Evolutionary conservation across 352 stramenopile species (phyloP).

Genomic region (Pythium folliculosum): DNA sequence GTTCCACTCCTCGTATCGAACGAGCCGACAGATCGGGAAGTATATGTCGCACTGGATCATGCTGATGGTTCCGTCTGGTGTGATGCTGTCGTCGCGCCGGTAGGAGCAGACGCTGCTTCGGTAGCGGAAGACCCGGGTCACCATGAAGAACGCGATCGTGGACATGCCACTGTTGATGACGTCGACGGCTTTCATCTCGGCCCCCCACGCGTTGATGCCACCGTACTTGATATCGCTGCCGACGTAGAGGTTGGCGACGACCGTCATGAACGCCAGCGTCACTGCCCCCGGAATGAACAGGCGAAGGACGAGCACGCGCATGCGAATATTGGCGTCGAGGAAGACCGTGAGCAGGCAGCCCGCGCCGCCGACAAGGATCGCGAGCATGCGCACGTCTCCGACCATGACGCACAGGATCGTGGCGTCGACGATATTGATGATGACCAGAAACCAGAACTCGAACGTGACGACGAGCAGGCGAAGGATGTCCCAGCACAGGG

Average conservation of each 20-base stretch:
- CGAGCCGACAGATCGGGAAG: constrained; percentile 18
- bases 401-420: constrained; percentile 5
- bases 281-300: constrained; percentile 14
- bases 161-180: constrained; percentile 1
- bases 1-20: constrained; percentile 17
- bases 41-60: constrained; percentile 18
- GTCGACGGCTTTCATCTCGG: constrained; percentile 5
- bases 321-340: constrained; percentile 25
- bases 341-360: constrained; percentile 15
- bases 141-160: constrained; percentile 22
- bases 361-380: neutral
- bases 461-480: constrained; percentile 6
- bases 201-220: neutral
- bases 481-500: constrained; percentile 20
- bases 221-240: neutral
- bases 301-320: constrained; percentile 13
- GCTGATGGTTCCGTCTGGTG: neutral
- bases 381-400: constrained; percentile 7
- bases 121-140: constrained; percentile 9
- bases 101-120: constrained; percentile 5
- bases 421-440: constrained; percentile 12
- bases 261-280: neutral
- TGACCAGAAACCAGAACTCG: constrained; percentile 26
- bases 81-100: neutral
- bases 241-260: constrained; percentile 2